Evolutionary conservation across 2,329 filamentous ascomycete species (phyloP).

Genomic region (Diaporthe velutina): DNA sequence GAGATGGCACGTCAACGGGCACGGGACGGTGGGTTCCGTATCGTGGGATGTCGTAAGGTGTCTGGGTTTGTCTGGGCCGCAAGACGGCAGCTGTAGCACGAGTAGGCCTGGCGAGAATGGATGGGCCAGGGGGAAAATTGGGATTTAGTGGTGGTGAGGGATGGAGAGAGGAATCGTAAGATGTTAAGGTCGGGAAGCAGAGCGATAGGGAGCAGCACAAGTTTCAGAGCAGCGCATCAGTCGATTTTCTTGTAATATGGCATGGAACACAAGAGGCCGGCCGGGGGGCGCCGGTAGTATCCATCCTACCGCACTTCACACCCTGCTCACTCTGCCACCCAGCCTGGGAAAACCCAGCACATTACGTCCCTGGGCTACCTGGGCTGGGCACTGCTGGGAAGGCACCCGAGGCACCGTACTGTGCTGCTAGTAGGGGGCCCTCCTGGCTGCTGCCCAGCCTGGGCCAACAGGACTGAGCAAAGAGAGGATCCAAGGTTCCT

Average conservation of each 20-base stretch:
- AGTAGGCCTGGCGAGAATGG: constrained; percentile 28
- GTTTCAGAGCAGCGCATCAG: constrained; percentile 28
- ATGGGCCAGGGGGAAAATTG: constrained; percentile 13
- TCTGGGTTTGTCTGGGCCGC: constrained; percentile 11
- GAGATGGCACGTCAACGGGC: not conserved
- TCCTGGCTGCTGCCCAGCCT: constrained; percentile 17
- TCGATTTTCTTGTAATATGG: constrained; percentile 25
- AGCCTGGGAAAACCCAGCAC: not conserved
- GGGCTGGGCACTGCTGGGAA: not conserved
- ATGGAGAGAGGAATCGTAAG: constrained; percentile 27
- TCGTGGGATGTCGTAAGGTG: constrained; percentile 16
- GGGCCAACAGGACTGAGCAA: not conserved
- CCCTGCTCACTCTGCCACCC: not conserved
- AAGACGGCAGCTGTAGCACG: constrained; percentile 23
- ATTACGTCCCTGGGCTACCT: not conserved
- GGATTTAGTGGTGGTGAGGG: constrained; percentile 27
- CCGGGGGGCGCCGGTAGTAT: constrained; percentile 27
- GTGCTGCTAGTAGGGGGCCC: constrained; percentile 12
- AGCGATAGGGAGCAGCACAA: not conserved
- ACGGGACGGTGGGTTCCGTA: constrained; percentile 29
- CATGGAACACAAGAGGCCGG: constrained; percentile 21
- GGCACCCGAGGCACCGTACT: not conserved
- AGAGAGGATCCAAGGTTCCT: constrained; percentile 10
- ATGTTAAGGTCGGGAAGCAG: constrained; percentile 21
- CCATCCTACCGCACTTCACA: not conserved